A percentile compares a stretch with the other conserved stretches of the same genome.
These are phyloP conservation scores for Pichia sp. DNA, from an alignment of 1,139 yeast species.

Conservation along the genomic window DNA sequence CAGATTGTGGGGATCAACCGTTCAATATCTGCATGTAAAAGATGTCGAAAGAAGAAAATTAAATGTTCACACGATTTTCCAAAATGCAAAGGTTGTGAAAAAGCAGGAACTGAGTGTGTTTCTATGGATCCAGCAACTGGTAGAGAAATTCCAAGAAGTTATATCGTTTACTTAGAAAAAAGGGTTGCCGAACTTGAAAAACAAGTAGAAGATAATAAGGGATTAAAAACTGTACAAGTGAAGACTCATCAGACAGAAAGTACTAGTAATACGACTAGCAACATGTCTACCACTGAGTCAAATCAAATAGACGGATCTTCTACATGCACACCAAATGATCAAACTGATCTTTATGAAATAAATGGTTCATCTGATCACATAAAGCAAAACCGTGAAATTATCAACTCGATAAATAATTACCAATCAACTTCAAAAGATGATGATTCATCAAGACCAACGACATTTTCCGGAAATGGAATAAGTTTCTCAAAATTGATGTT, in stretches of 20 bases:
- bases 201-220: conserved; percentile 29
- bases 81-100: conserved; percentile 63
- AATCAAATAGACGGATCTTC: too few relatives aligned
- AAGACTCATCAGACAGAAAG: too few relatives aligned
- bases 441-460: conserved; percentile 5
- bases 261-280: too few relatives aligned
- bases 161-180: conserved; percentile 68
- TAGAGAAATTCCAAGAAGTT: conserved; percentile 76
- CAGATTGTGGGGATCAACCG: conserved; percentile 35
- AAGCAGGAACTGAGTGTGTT: conserved; percentile 66
- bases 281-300: too few relatives aligned
- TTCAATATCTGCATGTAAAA: conserved; percentile 72
- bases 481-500: conserved; percentile 71
- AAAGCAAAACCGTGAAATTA: too few relatives aligned
- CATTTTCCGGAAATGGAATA: conserved; percentile 26
- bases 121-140: conserved; percentile 88
- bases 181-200: conserved; percentile 55
- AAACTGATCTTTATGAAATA: too few relatives aligned
- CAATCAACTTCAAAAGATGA: background rate
- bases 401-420: conserved; percentile 3
- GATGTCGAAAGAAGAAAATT: conserved; percentile 74
- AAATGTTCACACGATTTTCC: conserved; percentile 84
- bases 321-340: too few relatives aligned
- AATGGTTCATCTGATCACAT: too few relatives aligned
- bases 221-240: background rate